Evolutionary conservation across 202 grass and related monocot genomes (phyloP), one percentile per base, ranked within the genome.

Genomic region (Zizania palustris): DNA sequence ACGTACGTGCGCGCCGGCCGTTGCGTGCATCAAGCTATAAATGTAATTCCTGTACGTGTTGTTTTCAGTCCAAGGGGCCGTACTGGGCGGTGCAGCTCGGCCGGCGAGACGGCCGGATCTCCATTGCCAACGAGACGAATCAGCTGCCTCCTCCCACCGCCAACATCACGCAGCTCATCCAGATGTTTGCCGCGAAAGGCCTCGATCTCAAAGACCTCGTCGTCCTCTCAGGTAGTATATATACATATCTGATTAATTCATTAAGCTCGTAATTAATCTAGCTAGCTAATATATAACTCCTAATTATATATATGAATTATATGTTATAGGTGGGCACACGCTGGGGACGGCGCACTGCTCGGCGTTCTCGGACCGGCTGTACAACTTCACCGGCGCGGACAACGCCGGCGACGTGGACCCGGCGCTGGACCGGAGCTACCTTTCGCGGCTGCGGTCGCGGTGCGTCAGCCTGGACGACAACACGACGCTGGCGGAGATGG

Each of bases 301-400:
- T 20, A 22, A 62, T 37, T 11, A 2, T 13, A 53, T 13, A 53
- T 3, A 12, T n/a, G 48, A 50, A 50, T 28, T 50, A 13, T 11
- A 20, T 7, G 0, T 28, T 18, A 63, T 18, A 63, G 84, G 80
- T 49, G 80, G 65, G 9, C 85, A 88, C 51, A 63, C 85, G 50
- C 72, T 88, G 11, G 85, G 85, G 15, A 78, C 62, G 16, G 48
- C 80, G 3, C 74, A 88, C 35, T 88, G 85, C 60, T 16, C 64
- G 56, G 38, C 85, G 34, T 83, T 83, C 74, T 22, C 57, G 0
- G 67, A 78, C 40, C 59, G 85, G 36, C 64, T 88, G 48, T 88
- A 88, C 85, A 88, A 83, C 80, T 88, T 87, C 79, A 87, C 85
- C 48, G 79, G 85, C 71, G 63, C 70, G n/a, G 55, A 67, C 71